Base-by-base conservation (phyloP, 495 filamentous ascomycete species). In the Terfezia claveryi region DNA sequence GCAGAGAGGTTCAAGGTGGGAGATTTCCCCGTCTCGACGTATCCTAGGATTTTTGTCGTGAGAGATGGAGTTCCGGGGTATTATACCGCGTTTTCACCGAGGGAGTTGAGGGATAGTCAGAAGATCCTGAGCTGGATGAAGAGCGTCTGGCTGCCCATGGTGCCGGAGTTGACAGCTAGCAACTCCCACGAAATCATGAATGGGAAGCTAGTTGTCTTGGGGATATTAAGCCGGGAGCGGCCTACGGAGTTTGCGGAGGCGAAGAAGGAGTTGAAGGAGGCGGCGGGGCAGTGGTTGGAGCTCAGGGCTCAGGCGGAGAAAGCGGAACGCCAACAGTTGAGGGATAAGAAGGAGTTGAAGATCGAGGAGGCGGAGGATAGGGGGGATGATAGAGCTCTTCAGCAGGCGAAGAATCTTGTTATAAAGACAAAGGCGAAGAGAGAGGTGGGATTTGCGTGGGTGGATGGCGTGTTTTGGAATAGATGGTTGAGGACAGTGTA, bases 381-480 rank as follows among this genome's bases (percentile, higher is more conserved):
- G 36, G 80, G 84, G 65, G 92, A 98, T 66, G 81, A 95, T 67
- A 76, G 86, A 38, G 87, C 85, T 8, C 65, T 94, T 54, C 75
- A 85, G 49, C 72, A 78, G n/a, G 92, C 91, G 23, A 98, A 98
- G 73, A 82, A 78, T 58, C 94, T 92, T 67, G 87, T 96, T 64
- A 83, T 83, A 55, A 89, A 95, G 74, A 46, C 12, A 4, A 80
- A 87, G 58, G 80, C 86, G 63, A 82, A 81, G 62, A 94, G 91
- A 68, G 81, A 91, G 61, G 86, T 95, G 23, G 75, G 80, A 4
- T 98, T 98, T 70, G 91, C 92, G n/a, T 96, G 92, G 92, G 85
- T 96, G 8, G 91, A 98, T 67, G 87, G 87, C 51, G 78, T 86
- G 23, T 95, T 96, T 68, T 98, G 91, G 91, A 87, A 95, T 66